Base-by-base conservation (phyloP, 2,329 filamentous ascomycete species). In the Trichoderma sp. region DNA sequence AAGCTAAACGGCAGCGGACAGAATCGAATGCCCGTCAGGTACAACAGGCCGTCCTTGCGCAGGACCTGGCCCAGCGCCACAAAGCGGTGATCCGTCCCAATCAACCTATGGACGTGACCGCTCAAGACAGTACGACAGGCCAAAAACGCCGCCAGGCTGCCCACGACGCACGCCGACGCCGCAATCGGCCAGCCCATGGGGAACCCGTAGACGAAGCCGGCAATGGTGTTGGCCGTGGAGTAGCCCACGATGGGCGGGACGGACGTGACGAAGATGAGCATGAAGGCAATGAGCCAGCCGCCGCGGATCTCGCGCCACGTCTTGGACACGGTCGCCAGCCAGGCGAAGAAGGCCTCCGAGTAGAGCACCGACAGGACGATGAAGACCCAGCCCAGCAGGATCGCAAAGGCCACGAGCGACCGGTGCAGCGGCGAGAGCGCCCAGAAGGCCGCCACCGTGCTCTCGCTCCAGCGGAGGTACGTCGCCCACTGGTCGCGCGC, bases 1-100 rank as follows among this genome's bases (percentile, higher is more conserved):
- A 98, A 81, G 60, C 91, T 95, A 76, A 96, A 99, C 15, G 95
- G 95, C 67, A 99, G 76, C 2, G 95, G 95, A 73, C 94, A 98
- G 69, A 98, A 85, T 34, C 95, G 87, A 71, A 99, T 95, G 85
- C 95, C 96, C 68, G 92, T 89, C 52, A 99, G 83, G 62, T 98
- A 88, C 72, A 92, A 90, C 59, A 99, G 78, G 0, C 95, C 95
- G 73, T 99, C 95, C 73, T 91, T 89, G 69, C 96, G 92, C 67
- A 99, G 82, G 7, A 95, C 95, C 72, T 97, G 85, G 24, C 91
- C 87, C 28, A 99, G 84, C 5, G 95, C 95, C 10, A 95, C 87
- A 75, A 99, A 99, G 60, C 93, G 86, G 74, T 88, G 89, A 78
- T 99, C 94, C 69, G 85, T 83, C 64, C 91, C 91, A 57, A 97